A percentile compares a stretch with the other conserved stretches of the same genome.
Conservation (phyloP, 1,284 basidiomycete genomes). For the Schizophyllum commune region DNA sequence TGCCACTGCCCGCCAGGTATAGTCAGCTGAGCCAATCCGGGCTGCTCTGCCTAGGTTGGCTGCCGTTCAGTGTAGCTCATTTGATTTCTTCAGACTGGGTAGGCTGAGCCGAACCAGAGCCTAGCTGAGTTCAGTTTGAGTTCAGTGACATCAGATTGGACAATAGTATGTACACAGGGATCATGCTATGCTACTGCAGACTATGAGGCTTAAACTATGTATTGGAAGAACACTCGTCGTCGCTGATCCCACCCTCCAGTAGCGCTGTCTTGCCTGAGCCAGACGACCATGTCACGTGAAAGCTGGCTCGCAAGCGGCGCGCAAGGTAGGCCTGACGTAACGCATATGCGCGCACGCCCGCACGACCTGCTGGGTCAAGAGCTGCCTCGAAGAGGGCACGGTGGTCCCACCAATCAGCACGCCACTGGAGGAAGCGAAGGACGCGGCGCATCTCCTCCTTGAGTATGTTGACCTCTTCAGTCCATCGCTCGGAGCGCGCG, state of each 20-base stretch:
- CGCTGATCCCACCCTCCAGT: not conserved
- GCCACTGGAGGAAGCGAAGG: not conserved
- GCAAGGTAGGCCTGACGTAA: not conserved
- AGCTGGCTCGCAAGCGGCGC: not conserved
- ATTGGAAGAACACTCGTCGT: not conserved
- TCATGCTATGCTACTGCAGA: too few species aligned
- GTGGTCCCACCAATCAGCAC: not conserved
- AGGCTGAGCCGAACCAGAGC: too few species aligned
- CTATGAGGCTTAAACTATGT: too few species aligned
- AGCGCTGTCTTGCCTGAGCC: not conserved
- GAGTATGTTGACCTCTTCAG: not conserved
- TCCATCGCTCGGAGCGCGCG: not conserved
- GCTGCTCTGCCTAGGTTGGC: too few species aligned
- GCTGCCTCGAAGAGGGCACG: not conserved
- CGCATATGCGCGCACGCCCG: not conserved
- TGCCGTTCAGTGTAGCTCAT: too few species aligned
- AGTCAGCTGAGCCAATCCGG: too few species aligned
- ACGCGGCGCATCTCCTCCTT: conserved; percentile 6
- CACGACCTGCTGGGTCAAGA: not conserved
- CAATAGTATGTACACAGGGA: too few species aligned
- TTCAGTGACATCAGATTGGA: too few species aligned
- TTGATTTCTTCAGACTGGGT: too few species aligned
- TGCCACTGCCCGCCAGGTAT: too few species aligned
- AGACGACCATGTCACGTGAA: not conserved
- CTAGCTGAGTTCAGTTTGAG: too few species aligned